phyloP scores from a whole-genome alignment of 768 basidiomycete genomes.

The Daedalea quercina region DNA sequence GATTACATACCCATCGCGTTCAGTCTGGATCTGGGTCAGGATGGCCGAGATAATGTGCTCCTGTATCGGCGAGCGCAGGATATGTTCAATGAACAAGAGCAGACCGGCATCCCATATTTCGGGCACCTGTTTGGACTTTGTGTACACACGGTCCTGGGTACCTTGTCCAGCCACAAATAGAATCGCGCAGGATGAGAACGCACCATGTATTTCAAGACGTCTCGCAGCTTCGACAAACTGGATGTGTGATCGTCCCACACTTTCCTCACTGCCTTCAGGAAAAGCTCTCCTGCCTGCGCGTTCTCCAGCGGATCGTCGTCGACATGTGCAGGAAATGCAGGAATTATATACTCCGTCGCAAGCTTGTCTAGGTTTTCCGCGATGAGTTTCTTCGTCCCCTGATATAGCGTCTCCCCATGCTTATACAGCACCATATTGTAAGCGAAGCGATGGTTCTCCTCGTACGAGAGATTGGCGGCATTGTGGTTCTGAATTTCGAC shows the following conservation, averaged over 20 bases:
- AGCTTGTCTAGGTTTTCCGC: conserved; percentile 77
- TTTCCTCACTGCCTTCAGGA: conserved; percentile 74
- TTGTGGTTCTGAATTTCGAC: conserved; percentile 94
- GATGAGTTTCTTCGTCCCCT: conserved; percentile 74
- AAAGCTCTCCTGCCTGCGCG: conserved; percentile 76
- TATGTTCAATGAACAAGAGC: conserved; percentile 74
- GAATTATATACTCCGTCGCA: conserved; percentile 68
- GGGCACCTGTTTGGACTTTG: conserved; percentile 65
- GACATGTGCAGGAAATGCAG: conserved; percentile 74
- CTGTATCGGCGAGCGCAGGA: conserved; percentile 77
- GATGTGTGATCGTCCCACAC: conserved; percentile 94
- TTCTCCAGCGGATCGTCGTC: conserved; percentile 64
- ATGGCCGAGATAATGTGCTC: conserved; percentile 78
- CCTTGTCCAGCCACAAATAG: conserved; percentile 8
- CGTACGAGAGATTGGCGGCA: conserved; percentile 80
- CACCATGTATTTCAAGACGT: conserved; percentile 96
- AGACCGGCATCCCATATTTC: conserved; percentile 79
- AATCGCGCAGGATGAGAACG: conserved; percentile 4
- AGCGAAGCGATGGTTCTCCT: conserved; percentile 90
- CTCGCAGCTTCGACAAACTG: conserved; percentile 82
- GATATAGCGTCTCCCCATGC: conserved; percentile 80
- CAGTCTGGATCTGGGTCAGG: conserved; percentile 80
- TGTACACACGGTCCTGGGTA: conserved; percentile 84
- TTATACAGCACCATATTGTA: conserved; percentile 92
- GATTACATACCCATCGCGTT: conserved; percentile 87